A percentile compares a stretch with the other conserved stretches of the same genome.
Evolutionary conservation across 2,329 filamentous ascomycete species (phyloP).

Genomic region (Cercospora citrullina): DNA sequence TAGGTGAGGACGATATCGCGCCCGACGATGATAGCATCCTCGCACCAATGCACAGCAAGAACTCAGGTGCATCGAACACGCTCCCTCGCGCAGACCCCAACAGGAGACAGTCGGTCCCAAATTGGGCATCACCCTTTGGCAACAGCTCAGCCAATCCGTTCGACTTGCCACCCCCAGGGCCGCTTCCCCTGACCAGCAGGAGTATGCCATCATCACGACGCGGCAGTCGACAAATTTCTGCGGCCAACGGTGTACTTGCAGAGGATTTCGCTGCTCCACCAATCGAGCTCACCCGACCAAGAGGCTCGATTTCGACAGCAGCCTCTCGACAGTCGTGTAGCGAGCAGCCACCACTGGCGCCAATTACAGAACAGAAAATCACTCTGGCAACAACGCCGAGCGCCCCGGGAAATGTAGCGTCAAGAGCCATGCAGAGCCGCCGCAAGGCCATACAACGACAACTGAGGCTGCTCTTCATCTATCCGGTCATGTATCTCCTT

Average conservation of each 20-base stretch:
- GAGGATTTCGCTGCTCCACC: slow-evolving; percentile 33
- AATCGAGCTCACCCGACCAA: slow-evolving; percentile 11
- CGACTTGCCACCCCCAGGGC: slow-evolving; percentile 8
- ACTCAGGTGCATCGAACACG: background rate
- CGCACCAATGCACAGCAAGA: background rate
- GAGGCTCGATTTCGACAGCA: slow-evolving; percentile 30
- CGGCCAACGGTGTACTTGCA: slow-evolving; percentile 18
- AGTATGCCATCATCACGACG: slow-evolving; percentile 34
- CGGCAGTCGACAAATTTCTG: slow-evolving; percentile 31
- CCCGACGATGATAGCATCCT: slow-evolving; percentile 28
- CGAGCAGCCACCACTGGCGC: slow-evolving; percentile 21
- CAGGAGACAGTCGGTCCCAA: slow-evolving; percentile 28
- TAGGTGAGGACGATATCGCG: slow-evolving; percentile 25
- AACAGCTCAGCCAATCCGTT: background rate
- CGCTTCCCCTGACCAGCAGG: slow-evolving; percentile 13
- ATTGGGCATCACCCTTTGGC: slow-evolving; percentile 27
- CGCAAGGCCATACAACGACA: slow-evolving; percentile 49
- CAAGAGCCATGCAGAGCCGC: slow-evolving; percentile 22
- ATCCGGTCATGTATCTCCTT: slow-evolving; percentile 69
- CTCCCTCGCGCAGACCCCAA: slow-evolving; percentile 10
- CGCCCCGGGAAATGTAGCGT: slow-evolving; percentile 20
- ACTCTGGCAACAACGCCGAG: slow-evolving; percentile 4
- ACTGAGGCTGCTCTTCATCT: slow-evolving; percentile 71
- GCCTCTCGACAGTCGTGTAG: slow-evolving; percentile 26
- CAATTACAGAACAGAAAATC: slow-evolving; percentile 30